Percentiles rank a stretch among this genome's conserved stretches.
phyloP scores from a whole-genome alignment of 176 grass and related monocot species.

The Canna indica region DNA sequence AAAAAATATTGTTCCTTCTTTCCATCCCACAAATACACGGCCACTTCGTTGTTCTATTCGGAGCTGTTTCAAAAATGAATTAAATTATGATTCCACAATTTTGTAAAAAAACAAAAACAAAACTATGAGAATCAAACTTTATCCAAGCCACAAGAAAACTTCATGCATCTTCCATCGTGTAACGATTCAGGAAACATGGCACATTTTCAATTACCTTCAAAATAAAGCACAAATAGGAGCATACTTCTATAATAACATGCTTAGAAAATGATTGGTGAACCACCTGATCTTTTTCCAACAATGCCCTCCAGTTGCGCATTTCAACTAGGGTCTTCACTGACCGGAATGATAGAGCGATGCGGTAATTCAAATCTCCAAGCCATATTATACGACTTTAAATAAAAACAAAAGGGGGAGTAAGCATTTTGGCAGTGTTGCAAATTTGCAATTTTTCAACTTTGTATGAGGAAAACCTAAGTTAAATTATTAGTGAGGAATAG shows the following conservation, averaged over 20 bases:
- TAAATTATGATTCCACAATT: conserved; percentile 2
- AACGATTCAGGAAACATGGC: too few species aligned
- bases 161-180: too few species aligned
- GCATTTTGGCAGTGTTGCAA: too few species aligned
- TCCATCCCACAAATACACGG: conserved; percentile 80
- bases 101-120: conserved; percentile 6
- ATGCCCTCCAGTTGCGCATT: conserved; percentile 83
- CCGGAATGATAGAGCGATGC: conserved; percentile 80
- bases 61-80: conserved; percentile 40
- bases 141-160: not conserved
- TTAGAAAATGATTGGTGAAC: not conserved
- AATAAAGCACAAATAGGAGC: not conserved
- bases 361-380: conserved; percentile 94
- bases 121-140: conserved; percentile 5
- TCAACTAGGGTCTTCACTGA: conserved; percentile 84
- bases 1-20: conserved; percentile 87
- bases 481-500: not conserved
- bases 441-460: not conserved
- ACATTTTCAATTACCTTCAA: too few species aligned
- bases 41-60: conserved; percentile 83
- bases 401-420: conserved; percentile 10
- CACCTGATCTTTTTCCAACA: conserved; percentile 88
- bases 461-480: not conserved
- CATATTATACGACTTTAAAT: conserved; percentile 77
- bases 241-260: not conserved